Conservation (phyloP, 768 basidiomycete species). For the Trametes maxima region DNA sequence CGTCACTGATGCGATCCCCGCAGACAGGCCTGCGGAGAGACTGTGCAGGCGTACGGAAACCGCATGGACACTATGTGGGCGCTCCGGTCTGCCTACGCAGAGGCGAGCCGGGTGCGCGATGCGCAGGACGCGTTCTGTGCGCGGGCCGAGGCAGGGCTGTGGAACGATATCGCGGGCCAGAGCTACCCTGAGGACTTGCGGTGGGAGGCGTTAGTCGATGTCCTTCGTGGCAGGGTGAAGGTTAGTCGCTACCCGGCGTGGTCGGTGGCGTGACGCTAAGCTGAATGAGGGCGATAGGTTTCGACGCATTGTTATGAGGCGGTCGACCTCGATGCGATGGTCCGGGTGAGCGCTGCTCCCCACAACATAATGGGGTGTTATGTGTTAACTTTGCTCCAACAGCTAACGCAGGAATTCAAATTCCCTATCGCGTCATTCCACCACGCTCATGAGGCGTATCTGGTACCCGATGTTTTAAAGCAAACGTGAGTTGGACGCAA, state of each 20-base stretch:
- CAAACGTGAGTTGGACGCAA: constrained; percentile 49
- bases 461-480: constrained; percentile 78
- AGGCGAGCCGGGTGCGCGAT: constrained; percentile 67
- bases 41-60: constrained; percentile 32
- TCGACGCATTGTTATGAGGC: constrained; percentile 73
- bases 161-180: constrained; percentile 39
- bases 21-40: constrained; percentile 49
- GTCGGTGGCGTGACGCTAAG: background rate
- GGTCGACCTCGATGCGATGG: constrained; percentile 72
- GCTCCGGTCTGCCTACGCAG: constrained; percentile 76
- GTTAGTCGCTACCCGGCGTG: constrained; percentile 35
- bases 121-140: constrained; percentile 74
- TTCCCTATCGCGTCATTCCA: constrained; percentile 80
- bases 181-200: constrained; percentile 69
- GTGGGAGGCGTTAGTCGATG: constrained; percentile 81
- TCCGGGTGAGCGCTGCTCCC: constrained; percentile 50
- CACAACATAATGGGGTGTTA: background rate
- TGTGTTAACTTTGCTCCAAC: background rate
- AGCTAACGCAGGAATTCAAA: constrained; percentile 85
- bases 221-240: constrained; percentile 86
- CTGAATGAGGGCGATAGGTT: constrained; percentile 41
- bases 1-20: background rate
- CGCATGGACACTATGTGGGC: constrained; percentile 84
- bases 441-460: constrained; percentile 79
- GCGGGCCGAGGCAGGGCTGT: constrained; percentile 51